These are phyloP conservation scores for Aspergillus taichungensis DNA, from an alignment of 495 filamentous ascomycete species.

Conservation along the genomic window DNA sequence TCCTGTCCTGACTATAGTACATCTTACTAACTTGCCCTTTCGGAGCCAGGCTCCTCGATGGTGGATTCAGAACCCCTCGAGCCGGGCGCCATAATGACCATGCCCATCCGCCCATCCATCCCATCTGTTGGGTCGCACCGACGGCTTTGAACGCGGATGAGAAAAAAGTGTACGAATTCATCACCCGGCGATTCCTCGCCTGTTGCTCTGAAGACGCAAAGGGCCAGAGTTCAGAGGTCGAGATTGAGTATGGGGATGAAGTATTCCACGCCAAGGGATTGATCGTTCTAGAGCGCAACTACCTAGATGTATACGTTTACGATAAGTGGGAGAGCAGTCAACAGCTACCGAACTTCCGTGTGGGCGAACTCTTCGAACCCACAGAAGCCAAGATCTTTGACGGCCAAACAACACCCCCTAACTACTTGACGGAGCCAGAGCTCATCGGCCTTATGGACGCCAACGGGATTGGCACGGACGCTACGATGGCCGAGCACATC, in stretches of 20 bases:
- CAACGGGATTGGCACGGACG: slow-evolving; percentile 96
- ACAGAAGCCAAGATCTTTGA: slow-evolving; percentile 83
- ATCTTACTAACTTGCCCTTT: slow-evolving; percentile 5
- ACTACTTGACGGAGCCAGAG: slow-evolving; percentile 89
- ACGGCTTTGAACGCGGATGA: slow-evolving; percentile 54
- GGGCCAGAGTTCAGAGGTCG: slow-evolving; percentile 74
- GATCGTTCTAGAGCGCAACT: slow-evolving; percentile 82
- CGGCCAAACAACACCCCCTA: slow-evolving; percentile 75
- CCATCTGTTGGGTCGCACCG: slow-evolving; percentile 66
- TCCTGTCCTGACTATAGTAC: background rate
- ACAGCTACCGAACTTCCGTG: slow-evolving; percentile 66
- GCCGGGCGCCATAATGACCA: slow-evolving; percentile 86
- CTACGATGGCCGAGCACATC: slow-evolving; percentile 98
- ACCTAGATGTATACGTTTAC: slow-evolving; percentile 91
- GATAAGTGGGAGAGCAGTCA: slow-evolving; percentile 90
- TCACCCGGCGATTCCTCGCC: slow-evolving; percentile 87
- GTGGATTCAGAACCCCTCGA: slow-evolving; percentile 72
- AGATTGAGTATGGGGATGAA: slow-evolving; percentile 78
- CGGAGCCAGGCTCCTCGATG: slow-evolving; percentile 52
- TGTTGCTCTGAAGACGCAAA: slow-evolving; percentile 94
- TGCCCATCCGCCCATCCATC: slow-evolving; percentile 95
- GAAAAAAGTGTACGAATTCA: slow-evolving; percentile 81
- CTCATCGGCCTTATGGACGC: slow-evolving; percentile 98
- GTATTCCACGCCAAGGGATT: slow-evolving; percentile 71
- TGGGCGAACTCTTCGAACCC: slow-evolving; percentile 76